phyloP scores from a whole-genome alignment of 495 filamentous ascomycete genomes.

The Cercophora scortea region DNA sequence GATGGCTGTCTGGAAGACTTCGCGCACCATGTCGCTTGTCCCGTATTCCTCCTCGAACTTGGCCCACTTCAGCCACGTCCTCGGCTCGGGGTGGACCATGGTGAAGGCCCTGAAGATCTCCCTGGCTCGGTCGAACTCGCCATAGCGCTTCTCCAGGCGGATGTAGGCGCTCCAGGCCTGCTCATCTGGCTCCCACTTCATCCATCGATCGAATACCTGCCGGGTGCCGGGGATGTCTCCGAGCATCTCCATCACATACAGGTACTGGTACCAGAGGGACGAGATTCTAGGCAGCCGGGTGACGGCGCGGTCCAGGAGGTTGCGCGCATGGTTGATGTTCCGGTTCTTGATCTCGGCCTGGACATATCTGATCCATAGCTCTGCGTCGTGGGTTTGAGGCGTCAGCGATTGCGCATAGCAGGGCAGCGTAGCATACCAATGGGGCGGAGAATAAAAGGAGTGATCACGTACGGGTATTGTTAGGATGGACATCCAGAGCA shows the following conservation, averaged over 20 bases:
- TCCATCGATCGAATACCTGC: conserved; percentile 96
- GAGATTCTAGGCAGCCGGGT: conserved; percentile 85
- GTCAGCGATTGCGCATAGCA: conserved; percentile 1
- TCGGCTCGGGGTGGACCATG: conserved; percentile 86
- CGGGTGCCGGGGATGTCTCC: conserved; percentile 87
- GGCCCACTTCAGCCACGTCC: conserved; percentile 99
- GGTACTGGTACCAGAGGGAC: conserved; percentile 98
- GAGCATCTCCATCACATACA: conserved; percentile 97
- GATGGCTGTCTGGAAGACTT: conserved; percentile 84
- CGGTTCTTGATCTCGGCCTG: conserved; percentile 94
- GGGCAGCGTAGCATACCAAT: no score
- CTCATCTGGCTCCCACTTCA: conserved; percentile 96
- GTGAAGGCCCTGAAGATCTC: conserved; percentile 87
- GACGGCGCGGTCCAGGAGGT: conserved; percentile 89
- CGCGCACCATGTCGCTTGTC: conserved; percentile 80
- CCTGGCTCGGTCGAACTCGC: conserved; percentile 77
- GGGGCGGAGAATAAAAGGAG: not conserved
- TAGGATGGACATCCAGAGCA: conserved; percentile 84
- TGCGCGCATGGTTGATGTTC: conserved; percentile 96
- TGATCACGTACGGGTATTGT: conserved; percentile 65
- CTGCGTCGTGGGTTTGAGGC: not conserved
- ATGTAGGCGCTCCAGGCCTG: conserved; percentile 93
- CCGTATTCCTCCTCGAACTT: conserved; percentile 94
- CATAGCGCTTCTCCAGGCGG: conserved; percentile 91
- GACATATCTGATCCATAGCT: conserved; percentile 71